Evolutionary conservation across 2,329 filamentous ascomycete genomes (phyloP), one percentile per base, ranked within the genome.

Genomic region (Madurella mycetomatis): DNA sequence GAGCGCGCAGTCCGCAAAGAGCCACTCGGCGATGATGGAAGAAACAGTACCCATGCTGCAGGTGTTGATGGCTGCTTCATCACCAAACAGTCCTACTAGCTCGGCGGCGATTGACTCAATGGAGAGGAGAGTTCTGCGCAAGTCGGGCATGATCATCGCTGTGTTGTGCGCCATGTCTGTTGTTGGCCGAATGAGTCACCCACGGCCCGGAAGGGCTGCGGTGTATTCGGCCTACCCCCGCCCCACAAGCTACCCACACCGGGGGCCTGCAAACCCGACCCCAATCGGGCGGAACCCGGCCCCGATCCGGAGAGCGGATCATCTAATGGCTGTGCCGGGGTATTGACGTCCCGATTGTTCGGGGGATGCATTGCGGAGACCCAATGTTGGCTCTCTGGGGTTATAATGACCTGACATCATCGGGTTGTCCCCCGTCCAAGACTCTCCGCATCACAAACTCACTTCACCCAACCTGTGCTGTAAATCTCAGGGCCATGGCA

Each of bases 101-200:
- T 84, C 75, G 37, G 76, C 70, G 7, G 79, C 77, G 58, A 90
- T 88, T 31, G 84, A 87, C 42, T 83, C 81, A 1, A 87, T 89
- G 9, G 85, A 88, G 5, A 91, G 75, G 9, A 92, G 70, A 2
- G 87, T 91, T 51, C 86, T 87, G 68, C 90, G 91, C 1, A 88
- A 75, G 64, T 92, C 87, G 59, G 92, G 90, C 1, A 85, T 87
- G 51, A 91, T 75, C 45, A 85, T 70, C 15, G 66, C 72, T 43
- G 69, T 72, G 54, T 59, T 64, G 63, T 58, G 44, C 57, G 56
- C 54, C 67, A 65, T 62, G 60, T 53, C 60, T 48, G 17, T 9
- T 41, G 37, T 41, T 49, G 5, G 43, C 44, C 58, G 51, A 48
- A 49, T 57, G 55, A 56, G 41, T 57, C 57, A 59, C 51, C 30